Conservation (phyloP, 1,284 basidiomycete species). For the Moniliella sp. region DNA sequence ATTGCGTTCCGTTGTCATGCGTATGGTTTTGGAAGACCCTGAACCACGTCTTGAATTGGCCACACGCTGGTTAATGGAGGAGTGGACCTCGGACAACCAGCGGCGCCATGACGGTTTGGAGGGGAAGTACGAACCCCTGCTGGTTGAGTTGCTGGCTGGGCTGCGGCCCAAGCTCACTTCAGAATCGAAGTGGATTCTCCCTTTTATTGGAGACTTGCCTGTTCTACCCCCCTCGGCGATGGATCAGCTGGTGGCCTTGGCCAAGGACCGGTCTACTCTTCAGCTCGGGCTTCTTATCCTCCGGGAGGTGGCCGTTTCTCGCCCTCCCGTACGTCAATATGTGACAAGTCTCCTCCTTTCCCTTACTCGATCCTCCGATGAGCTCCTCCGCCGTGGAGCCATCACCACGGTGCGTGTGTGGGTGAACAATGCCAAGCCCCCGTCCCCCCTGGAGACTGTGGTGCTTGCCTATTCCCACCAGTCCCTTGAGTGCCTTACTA, state of each 20-base stretch:
- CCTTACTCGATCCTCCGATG: slow-evolving; percentile 19
- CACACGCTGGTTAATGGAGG: slow-evolving; percentile 90
- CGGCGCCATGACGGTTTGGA: slow-evolving; percentile 35
- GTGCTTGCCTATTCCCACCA: slow-evolving; percentile 20
- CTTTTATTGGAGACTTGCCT: slow-evolving; percentile 22
- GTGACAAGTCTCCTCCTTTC: slow-evolving; percentile 15
- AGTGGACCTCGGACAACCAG: slow-evolving; percentile 79
- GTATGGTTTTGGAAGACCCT: slow-evolving; percentile 52
- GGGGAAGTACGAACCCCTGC: slow-evolving; percentile 11
- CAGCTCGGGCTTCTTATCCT: slow-evolving; percentile 18
- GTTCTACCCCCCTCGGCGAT: slow-evolving; percentile 15
- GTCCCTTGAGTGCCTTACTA: slow-evolving; percentile 9
- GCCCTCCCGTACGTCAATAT: slow-evolving; percentile 17
- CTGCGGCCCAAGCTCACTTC: slow-evolving; percentile 13
- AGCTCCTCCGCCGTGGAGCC: slow-evolving; percentile 16
- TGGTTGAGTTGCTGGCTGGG: slow-evolving; percentile 13
- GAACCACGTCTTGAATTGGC: slow-evolving; percentile 72
- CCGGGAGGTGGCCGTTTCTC: slow-evolving; percentile 21
- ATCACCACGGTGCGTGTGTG: slow-evolving; percentile 28
- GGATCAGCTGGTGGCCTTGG: slow-evolving; percentile 12
- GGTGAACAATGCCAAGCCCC: slow-evolving; percentile 12
- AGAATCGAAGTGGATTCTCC: slow-evolving; percentile 17
- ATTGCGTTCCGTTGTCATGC: no score
- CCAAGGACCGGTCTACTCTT: slow-evolving; percentile 20
- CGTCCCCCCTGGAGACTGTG: slow-evolving; percentile 9